Base-by-base conservation (phyloP, 192 early-diverging fungal species). In the Coemansia biformis region DNA sequence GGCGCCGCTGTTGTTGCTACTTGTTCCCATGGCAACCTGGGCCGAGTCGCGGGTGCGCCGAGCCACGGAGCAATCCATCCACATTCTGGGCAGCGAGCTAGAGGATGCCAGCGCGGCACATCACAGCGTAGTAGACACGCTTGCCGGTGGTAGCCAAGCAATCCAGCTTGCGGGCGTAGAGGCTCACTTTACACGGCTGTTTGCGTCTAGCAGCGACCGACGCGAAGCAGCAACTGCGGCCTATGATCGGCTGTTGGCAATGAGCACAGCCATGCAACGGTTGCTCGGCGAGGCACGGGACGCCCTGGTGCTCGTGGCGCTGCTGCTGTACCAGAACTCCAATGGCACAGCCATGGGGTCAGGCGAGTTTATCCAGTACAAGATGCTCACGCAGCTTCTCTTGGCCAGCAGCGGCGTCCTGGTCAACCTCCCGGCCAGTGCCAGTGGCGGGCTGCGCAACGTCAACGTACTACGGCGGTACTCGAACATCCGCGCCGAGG, bases 121-220 rank as follows among this genome's bases (percentile, higher is more conserved):
- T 15, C 26, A 31, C 15, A 15, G 42, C 5, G 48, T 24, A 5
- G 31, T 18, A 1, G 42, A 47, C 46, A 10, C 47, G 22, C 35
- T 63, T n/a, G 4, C 6, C 4, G 85, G 84, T 16, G 88, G 86
- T 0, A 46, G 80, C 12, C 63, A 78, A 0, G 76, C 75, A 11
- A 81, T 91, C 38, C 80, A 86, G 22, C 75, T 85, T 0, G 83
- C 77, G 44, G 50, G 65, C 18, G 75, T 51, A 0, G 72, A 77
- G 24, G 36, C 70, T 37, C 75, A 69, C 6, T 91, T 91, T 37
- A 61, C 62, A 24, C 28, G 37, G 5, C 38, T 63, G 15, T 83
- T 83, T 34, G 46, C 67, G 10, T 51, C 68, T 1, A 49, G 76
- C 6, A 73, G 78, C 22, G 81, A 91, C 63, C 65, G 79, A 5